A percentile compares a stretch with the other conserved stretches of the same genome.
Evolutionary conservation across 305 asterid genomes (phyloP).

Genomic region (Euphrasia arctica): DNA sequence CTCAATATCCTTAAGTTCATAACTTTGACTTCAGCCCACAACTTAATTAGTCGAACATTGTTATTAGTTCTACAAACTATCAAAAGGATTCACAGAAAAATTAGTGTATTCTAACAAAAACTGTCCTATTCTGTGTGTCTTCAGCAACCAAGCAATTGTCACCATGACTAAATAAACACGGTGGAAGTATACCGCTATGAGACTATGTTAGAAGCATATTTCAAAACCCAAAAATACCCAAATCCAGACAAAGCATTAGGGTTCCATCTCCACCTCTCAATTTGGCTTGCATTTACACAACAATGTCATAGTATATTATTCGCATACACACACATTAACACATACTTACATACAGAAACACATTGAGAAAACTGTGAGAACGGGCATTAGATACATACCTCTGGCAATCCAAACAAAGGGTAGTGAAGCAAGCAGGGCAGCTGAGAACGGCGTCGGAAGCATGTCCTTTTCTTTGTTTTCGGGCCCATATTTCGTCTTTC

Average conservation of each 20-base stretch:
- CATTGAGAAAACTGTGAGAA: background rate
- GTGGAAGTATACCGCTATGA: too few species aligned
- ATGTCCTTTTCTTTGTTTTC: constrained; percentile 56
- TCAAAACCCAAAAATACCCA: too few species aligned
- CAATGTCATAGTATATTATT: too few species aligned
- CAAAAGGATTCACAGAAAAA: too few species aligned
- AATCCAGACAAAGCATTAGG: background rate
- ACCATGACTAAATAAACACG: too few species aligned
- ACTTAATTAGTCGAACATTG: background rate
- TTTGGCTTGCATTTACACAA: too few species aligned
- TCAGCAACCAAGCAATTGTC: too few species aligned
- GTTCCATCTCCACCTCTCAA: background rate
- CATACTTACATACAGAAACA: background rate
- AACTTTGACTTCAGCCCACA: background rate
- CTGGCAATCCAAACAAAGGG: constrained; percentile 82
- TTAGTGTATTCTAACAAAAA: too few species aligned
- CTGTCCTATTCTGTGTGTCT: too few species aligned
- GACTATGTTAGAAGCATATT: too few species aligned
- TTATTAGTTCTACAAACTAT: too few species aligned
- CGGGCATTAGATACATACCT: constrained; percentile 37
- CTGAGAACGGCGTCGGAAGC: constrained; percentile 79
- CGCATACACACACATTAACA: background rate
- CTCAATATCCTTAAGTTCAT: background rate
- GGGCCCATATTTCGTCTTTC: constrained; percentile 72
- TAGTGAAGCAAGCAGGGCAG: constrained; percentile 96